Evolutionary conservation across 2,329 filamentous ascomycete species (phyloP), one percentile per base, ranked within the genome.

Genomic region (Cercospora citrullina): DNA sequence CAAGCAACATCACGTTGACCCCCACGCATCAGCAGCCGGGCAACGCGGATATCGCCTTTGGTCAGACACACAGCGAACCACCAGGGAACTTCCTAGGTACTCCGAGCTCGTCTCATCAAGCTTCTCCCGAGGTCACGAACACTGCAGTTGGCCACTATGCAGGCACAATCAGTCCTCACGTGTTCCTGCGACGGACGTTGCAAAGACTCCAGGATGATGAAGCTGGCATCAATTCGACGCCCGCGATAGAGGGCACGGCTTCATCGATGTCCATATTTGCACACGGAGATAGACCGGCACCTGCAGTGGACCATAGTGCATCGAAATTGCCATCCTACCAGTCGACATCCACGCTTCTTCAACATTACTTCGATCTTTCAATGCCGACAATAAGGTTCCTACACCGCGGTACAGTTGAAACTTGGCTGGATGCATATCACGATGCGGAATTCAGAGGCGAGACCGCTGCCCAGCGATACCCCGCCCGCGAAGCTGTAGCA

Each of bases 111-210:
- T 71, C 68, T n/a, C 45, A 72, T 59, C 55, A 65, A 16, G 60
- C 67, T 39, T 68, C 72, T 53, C 70, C 72, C 42, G 69, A 72
- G 45, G 68, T 61, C 28, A 63, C 63, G 12, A 69, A 68, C 16
- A 66, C 70, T n/a, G 68, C 72, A 18, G 68, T 66, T 12, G 75
- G 72, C 23, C 72, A 75, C 42, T 75, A 77, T 65, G 51, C 73
- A 9, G 75, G 73, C 12, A 71, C 75, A 10, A 74, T 70, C 18
- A 76, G 74, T 4, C 70, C 74, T 4, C 75, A 74, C 51, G 70
- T 72, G 18, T 86, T 86, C 65, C 75, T 86, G 10, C 79, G 84
- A 0, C 78, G 84, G 8, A 82, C 85, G 1, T 84, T 85, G 74
- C 83, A 82, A 68, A 78, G 81, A 5, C 79, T 86, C 7, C 82